A percentile compares a stretch with the other conserved stretches of the same genome.
Evolutionary conservation across 2,329 filamentous ascomycete species (phyloP).

Genomic region (Fusarium sp.): DNA sequence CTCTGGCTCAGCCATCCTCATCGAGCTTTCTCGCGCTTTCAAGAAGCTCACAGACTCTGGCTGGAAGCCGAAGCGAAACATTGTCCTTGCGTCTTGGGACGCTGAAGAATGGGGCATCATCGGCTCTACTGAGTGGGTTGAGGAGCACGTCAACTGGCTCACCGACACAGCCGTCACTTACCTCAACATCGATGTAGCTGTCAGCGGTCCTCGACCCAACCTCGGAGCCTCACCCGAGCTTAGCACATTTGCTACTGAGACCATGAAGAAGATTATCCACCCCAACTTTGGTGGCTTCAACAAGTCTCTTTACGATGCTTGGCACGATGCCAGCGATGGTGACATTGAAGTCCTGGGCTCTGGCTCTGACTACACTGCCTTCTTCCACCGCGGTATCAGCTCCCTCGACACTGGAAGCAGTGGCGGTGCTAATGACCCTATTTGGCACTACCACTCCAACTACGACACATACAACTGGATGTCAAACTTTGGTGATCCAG

Average conservation of each 20-base stretch:
- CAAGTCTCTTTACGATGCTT: slow-evolving; percentile 55
- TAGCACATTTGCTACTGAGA: slow-evolving; percentile 71
- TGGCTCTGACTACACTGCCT: slow-evolving; percentile 75
- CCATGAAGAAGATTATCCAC: slow-evolving; percentile 67
- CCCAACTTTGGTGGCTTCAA: slow-evolving; percentile 67
- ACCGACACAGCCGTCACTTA: slow-evolving; percentile 77
- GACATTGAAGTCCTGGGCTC: slow-evolving; percentile 67
- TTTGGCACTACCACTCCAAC: slow-evolving; percentile 85
- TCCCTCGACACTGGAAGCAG: slow-evolving; percentile 67
- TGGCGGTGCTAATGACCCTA: slow-evolving; percentile 57
- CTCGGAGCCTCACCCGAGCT: slow-evolving; percentile 73
- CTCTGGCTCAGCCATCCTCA: slow-evolving; percentile 79
- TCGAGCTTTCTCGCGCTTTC: slow-evolving; percentile 79
- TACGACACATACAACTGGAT: slow-evolving; percentile 90
- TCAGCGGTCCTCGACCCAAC: slow-evolving; percentile 66
- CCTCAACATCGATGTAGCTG: slow-evolving; percentile 81
- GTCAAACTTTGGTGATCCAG: slow-evolving; percentile 77
- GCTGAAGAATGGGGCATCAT: slow-evolving; percentile 83
- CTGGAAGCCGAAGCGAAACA: slow-evolving; percentile 81
- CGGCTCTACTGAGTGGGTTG: slow-evolving; percentile 87
- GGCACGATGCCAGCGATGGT: slow-evolving; percentile 51
- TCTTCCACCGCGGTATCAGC: slow-evolving; percentile 65
- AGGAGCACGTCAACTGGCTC: slow-evolving; percentile 83
- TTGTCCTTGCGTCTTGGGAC: slow-evolving; percentile 77
- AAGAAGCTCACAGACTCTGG: slow-evolving; percentile 75